phyloP scores from a whole-genome alignment of 2,329 filamentous ascomycete species.

The Fonsecaea nubica region DNA sequence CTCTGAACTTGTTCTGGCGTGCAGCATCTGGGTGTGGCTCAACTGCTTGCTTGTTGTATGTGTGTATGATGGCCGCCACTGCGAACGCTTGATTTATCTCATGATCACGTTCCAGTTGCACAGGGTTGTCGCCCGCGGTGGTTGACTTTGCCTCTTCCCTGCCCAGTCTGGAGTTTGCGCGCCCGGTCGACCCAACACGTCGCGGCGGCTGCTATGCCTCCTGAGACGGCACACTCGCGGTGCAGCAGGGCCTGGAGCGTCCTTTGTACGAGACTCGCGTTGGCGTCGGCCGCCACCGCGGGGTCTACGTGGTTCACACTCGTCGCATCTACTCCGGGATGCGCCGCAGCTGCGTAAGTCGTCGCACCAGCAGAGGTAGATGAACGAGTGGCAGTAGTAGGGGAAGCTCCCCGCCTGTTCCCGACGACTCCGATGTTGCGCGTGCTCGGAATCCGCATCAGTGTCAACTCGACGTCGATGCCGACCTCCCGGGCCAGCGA shows the following conservation, averaged over 20 bases:
- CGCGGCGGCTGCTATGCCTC: slow-evolving; percentile 53
- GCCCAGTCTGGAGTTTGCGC: slow-evolving; percentile 54
- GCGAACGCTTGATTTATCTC: neutral
- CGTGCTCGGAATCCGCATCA: slow-evolving; percentile 90
- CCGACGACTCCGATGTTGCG: slow-evolving; percentile 84
- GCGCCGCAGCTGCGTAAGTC: neutral
- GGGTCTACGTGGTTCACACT: neutral
- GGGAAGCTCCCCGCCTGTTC: slow-evolving; percentile 48
- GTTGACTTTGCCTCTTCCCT: slow-evolving; percentile 49
- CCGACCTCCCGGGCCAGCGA: slow-evolving; percentile 73
- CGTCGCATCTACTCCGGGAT: neutral
- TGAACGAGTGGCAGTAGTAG: neutral
- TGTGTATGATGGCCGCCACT: neutral
- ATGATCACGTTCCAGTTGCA: neutral
- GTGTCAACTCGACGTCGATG: slow-evolving; percentile 79
- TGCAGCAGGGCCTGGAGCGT: slow-evolving; percentile 69
- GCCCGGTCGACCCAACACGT: slow-evolving; percentile 61
- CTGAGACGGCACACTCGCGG: slow-evolving; percentile 55
- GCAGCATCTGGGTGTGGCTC: neutral
- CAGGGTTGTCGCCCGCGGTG: slow-evolving; percentile 21
- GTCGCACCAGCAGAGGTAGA: neutral
- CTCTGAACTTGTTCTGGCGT: neutral
- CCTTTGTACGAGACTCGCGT: slow-evolving; percentile 55
- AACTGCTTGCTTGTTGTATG: neutral
- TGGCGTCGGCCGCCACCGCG: neutral